Base-by-base conservation (phyloP, 2,329 filamentous ascomycete species). In the Lecanicillium sp. region DNA sequence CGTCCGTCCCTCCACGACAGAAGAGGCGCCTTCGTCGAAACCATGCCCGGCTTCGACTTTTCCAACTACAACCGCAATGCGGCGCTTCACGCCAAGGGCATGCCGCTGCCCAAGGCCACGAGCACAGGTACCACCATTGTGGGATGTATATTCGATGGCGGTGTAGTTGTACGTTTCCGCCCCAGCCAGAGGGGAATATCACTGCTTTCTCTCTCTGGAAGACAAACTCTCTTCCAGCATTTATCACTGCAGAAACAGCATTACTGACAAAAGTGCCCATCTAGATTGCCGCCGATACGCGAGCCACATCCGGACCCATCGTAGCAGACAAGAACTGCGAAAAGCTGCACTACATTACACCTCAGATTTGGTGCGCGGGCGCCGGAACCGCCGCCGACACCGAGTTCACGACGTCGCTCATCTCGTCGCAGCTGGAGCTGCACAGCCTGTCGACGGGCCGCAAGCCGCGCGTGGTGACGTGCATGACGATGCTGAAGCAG, bases 311-410 rank as follows among this genome's bases (percentile, higher is more conserved):
- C 49, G 92, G 92, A 27, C 89, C 92, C 51, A 98, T 98, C 66
- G 92, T 98, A 53, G 94, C 94, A 66, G 92, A 98, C 79, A 98
- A 98, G 87, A 98, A 98, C 77, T 97, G 92, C 73, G 90, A 98
- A 71, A 98, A 98, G 73, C 81, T 98, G 49, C 92, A 98, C 72
- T 98, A 94, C 74, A 98, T 98, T 64, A 77, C 92, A 31, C 90
- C 92, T 44, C 88, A 96, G 66, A 98, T 98, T 67, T 98, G 92
- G 92, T 98, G 92, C 68, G 92, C 92, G 9, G 92, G 92, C 53
- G 94, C 92, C 51, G 92, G 94, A 64, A 98, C 92, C 37, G 92
- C 92, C 46, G 92, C 92, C 55, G 92, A 98, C 65, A 97, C 90
- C 50, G 92, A 98, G 71, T 98, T 98, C 74, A 98, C 92, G 53